These are phyloP conservation scores for Heritiera fomes DNA, from an alignment of 345 rosid species.

Conservation along the genomic window DNA sequence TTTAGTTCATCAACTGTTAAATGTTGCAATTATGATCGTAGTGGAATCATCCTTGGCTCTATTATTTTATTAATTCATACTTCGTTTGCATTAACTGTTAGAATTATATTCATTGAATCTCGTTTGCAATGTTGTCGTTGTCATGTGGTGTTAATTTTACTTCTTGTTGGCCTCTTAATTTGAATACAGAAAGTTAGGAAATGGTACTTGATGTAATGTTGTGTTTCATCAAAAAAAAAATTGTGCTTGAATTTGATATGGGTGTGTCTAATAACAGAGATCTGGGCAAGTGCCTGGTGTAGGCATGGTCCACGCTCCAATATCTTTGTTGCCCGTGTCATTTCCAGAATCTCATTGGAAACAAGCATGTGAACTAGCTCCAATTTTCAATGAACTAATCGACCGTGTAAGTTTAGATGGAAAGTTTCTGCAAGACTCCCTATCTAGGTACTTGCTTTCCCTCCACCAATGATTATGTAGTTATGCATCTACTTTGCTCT, in stretches of 20 bases:
- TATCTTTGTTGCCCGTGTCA: constrained; percentile 69
- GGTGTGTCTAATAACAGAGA: constrained; percentile 41
- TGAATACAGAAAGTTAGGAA: neutral
- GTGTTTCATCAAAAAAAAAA: neutral
- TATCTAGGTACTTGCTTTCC: constrained; percentile 58
- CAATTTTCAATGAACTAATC: constrained; percentile 84
- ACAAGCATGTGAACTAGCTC: constrained; percentile 88
- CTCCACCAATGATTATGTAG: constrained; percentile 5
- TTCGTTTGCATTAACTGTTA: too few species aligned
- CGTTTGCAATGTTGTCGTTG: neutral
- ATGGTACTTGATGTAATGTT: neutral
- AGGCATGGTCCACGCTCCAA: constrained; percentile 90
- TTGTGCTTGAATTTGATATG: neutral
- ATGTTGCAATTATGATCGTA: neutral
- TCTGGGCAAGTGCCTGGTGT: constrained; percentile 91
- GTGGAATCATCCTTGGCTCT: neutral
- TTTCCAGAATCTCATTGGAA: constrained; percentile 75
- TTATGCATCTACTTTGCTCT: constrained; percentile 4
- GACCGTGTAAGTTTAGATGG: constrained; percentile 98
- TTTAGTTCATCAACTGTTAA: neutral
- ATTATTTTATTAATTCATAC: neutral
- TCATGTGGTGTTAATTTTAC: neutral
- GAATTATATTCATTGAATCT: neutral
- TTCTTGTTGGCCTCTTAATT: neutral
- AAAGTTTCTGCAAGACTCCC: constrained; percentile 71